Base-by-base conservation (phyloP, 1,284 basidiomycete genomes). In the Ceratobasidium sp. region DNA sequence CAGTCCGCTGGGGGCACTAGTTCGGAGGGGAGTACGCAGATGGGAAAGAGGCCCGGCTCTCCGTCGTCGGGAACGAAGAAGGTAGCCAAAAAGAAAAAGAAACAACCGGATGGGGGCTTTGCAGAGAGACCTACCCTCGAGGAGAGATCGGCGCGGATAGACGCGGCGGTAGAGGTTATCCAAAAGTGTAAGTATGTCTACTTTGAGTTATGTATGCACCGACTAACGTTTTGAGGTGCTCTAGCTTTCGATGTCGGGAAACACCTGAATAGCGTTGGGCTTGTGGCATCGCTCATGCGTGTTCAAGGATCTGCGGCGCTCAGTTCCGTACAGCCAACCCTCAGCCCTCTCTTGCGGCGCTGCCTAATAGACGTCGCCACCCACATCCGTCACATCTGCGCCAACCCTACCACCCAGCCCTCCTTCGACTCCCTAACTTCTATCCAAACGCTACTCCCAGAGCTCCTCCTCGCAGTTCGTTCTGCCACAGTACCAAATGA, bases 31-130 rank as follows among this genome's bases (percentile, higher is more conserved):
- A 52, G 47, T 16, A 26, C 32, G 35, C 26, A 28, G 55, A 6
- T 58, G 58, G 58, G 59, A n/a, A 28, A 43, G 13, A 30, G 50
- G 14, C 66, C 66, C 18, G 52, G 47, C 14, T 69, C 66, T 11
- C 66, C 66, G 3, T 47, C 66, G 18, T 43, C 28, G 18, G 28
- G 28, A 38, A 35, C 26, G 21, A 67, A 55, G 26, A 67, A 69
- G 52, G 3, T 41, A n/a, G 41, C 66, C 23, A 69, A 69, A 35
- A 69, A 58, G 52, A 69, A 69, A 30, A 69, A 50, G 35, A 69
- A 57, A 28, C 52, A 69, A 23, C 9, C 41, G 23, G 50, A 69
- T 14, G 21, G 38, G 1, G 41, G n/a, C 5, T 21, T 16, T 1
- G 41, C 28, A 9, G 58, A 61, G 13, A n/a, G 41, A 14, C 26